Evolutionary conservation across 1,139 yeast species (phyloP), one percentile per base, ranked within the genome.

Genomic region (Nakaseomyces nivariensis): DNA sequence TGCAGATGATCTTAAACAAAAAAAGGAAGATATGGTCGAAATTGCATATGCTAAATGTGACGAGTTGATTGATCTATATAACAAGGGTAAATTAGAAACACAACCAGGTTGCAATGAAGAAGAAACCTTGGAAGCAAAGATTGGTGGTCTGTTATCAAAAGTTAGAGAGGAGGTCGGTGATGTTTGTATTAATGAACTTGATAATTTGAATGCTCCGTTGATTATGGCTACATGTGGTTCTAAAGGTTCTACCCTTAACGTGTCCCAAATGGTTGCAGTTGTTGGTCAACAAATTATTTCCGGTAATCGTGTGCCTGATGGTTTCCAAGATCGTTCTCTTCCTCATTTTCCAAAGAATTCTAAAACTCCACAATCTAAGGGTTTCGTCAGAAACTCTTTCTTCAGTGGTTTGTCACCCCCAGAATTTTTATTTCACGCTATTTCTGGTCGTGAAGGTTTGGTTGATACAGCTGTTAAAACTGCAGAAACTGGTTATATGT

Each of bases 221-320:
- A 90, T 94, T 65, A 94, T 94, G 99, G 97, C 98, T 9, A 88
- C 96, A 0, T 92, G 98, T 77, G 99, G 99, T 59, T 92, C 98
- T 47, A 94, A 94, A 69, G 99, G 98, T 69, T 92, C 98, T 41
- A 89, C 97, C 0, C 78, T 94, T 57, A 94, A 94, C 68, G 98
- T 94, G 43, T 92, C 98, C 9, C 99, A 94, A 72, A 94, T 94
- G 99, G 98, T 94, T 76, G 98, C 99, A 0, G 97, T 94, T 67
- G 99, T 94, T 47, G 99, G 99, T 52, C 99, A 94, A 71, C 99
- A 94, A 69, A 94, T 94, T 73, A 94, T 94, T 61, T 82, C 96
- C 4, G 99, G 99, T 69, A 86, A 87, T 66, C 96, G 99, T 78
- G 98, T 94, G 58, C 98, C 98, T 24, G 96, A 94, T 76, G 99